Conservation (phyloP, 2,329 filamentous ascomycete genomes). For the Esteya vermicola region DNA sequence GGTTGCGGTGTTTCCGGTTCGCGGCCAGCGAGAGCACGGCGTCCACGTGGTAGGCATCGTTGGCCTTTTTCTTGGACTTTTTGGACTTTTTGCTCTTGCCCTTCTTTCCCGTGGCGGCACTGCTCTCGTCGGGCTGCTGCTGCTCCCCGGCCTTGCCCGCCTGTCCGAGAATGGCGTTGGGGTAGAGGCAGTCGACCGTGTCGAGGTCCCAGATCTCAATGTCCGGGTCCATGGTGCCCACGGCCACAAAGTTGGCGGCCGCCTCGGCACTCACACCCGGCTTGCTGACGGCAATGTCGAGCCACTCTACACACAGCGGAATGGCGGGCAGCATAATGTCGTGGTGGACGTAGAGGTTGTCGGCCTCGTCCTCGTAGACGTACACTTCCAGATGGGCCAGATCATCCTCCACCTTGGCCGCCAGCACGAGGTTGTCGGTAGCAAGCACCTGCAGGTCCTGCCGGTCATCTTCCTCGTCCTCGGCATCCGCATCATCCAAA, state of each 20-base stretch:
- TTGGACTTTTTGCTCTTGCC: slow-evolving; percentile 80
- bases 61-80: slow-evolving; percentile 66
- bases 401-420: slow-evolving; percentile 92
- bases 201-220: slow-evolving; percentile 98
- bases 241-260: slow-evolving; percentile 79
- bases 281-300: slow-evolving; percentile 80
- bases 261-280: slow-evolving; percentile 44
- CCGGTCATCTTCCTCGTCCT: slow-evolving; percentile 70
- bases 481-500: slow-evolving; percentile 50
- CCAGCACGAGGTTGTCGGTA: slow-evolving; percentile 83
- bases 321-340: slow-evolving; percentile 98
- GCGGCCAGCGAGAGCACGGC: slow-evolving; percentile 81
- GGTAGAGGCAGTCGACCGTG: slow-evolving; percentile 94
- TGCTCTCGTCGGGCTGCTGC: slow-evolving; percentile 59
- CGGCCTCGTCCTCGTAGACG: slow-evolving; percentile 86
- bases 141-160: slow-evolving; percentile 13
- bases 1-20: slow-evolving; percentile 85
- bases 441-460: slow-evolving; percentile 88
- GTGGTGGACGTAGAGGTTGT: slow-evolving; percentile 98
- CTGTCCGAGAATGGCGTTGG: slow-evolving; percentile 86
- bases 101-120: slow-evolving; percentile 49
- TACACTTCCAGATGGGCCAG: slow-evolving; percentile 94
- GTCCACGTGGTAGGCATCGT: slow-evolving; percentile 87
- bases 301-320: slow-evolving; percentile 88
- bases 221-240: slow-evolving; percentile 95